Percentiles rank a stretch among this genome's conserved stretches.
Evolutionary conservation across 805 yeast genomes (phyloP).

Genomic region (Lachancea sp.): DNA sequence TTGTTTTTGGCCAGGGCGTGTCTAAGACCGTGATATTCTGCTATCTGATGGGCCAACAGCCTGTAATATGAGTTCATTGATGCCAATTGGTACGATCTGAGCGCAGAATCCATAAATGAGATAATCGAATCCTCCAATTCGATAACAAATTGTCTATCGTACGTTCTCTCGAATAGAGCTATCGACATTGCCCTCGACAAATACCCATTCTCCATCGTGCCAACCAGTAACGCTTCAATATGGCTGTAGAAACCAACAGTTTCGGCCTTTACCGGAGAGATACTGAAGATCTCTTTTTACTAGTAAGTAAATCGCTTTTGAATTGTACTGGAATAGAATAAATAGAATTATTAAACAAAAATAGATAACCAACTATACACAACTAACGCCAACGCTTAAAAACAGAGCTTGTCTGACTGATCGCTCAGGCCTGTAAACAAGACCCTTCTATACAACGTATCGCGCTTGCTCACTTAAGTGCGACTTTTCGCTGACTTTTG

Average conservation of each 20-base stretch:
- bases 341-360: no score
- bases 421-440: no score
- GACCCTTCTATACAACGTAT: no score
- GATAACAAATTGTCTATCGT: conserved; percentile 46
- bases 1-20: conserved; percentile 47
- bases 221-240: background rate
- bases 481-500: no score
- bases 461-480: no score
- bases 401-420: no score
- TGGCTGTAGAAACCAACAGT: background rate
- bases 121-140: conserved; percentile 43
- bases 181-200: conserved; percentile 32
- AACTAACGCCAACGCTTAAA: no score
- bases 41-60: conserved; percentile 60
- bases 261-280: background rate
- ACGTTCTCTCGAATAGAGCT: conserved; percentile 38
- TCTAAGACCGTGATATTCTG: conserved; percentile 57
- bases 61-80: conserved; percentile 67
- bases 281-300: conserved; percentile 1
- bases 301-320: no score
- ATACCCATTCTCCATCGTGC: conserved; percentile 9
- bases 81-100: conserved; percentile 37
- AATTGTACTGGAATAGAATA: no score
- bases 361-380: no score
- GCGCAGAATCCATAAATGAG: conserved; percentile 39